Base-by-base conservation (phyloP, 768 basidiomycete species). In the Phlebiopsis gigantea region DNA sequence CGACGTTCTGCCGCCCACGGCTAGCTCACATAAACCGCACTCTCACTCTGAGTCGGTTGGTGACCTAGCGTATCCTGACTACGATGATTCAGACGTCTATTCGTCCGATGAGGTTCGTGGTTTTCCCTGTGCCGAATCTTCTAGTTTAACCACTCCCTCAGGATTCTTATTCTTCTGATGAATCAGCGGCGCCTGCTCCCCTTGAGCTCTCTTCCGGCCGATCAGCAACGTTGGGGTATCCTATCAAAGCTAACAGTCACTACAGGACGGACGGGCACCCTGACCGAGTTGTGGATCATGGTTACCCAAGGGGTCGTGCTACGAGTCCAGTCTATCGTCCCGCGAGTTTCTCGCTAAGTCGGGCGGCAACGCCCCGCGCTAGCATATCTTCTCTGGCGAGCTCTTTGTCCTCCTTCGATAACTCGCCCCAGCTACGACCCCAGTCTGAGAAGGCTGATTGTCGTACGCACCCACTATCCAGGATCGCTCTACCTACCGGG, bases 61-160 rank as follows among this genome's bases (percentile, higher is more conserved):
- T 24, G 29, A 19, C 26, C 45, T 55, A 5, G 22, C n/a, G 44
- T 55, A 55, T 39, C 25, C 53, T 22, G 17, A 19, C 28, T 14
- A 42, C 43, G 9, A 44, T 24, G 31, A 46, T n/a, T 49, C 55
- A 4, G 55, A 56, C 43, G 47, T 49, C 2, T 46, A 50, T 21
- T 57, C 56, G 21, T 31, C 49, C 6, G 56, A 57, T 24, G 56
- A 57, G 48, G 56, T 57, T 28, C 12, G 44, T 46, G 22, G 1
- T 8, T 19, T 3, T 34, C 2, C 7, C 17, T 7, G 12, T 46
- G n/a, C 1, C 1, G 26, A 24, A 14, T 8, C 34, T 5, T 45
- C 12, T 17, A 12, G 44, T 43, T 57, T 12, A 43, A 25, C 3
- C 29, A 24, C 14, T 46, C n/a, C n/a, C n/a, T n/a, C 29, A 57